Evolutionary conservation across 2,329 filamentous ascomycete species (phyloP).

Genomic region (Ilyonectria mors-panacis): DNA sequence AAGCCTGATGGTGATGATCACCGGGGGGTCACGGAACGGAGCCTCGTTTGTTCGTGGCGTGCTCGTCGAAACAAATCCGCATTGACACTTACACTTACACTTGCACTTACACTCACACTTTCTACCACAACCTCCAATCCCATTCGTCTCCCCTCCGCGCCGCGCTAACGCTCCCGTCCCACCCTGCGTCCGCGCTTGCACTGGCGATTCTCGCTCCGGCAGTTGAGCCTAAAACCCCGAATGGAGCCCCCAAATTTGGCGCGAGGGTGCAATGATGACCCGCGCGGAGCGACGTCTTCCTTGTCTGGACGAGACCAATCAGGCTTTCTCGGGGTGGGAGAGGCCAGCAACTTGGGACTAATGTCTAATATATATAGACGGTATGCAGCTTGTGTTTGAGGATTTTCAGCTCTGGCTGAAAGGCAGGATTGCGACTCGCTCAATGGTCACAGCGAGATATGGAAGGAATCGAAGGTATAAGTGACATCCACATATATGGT

Average conservation of each 20-base stretch:
- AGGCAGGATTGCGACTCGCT: background rate
- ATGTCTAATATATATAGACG: background rate
- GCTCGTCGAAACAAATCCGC: background rate
- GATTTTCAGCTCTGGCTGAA: background rate
- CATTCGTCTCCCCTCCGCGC: background rate
- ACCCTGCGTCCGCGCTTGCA: background rate
- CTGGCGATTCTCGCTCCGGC: background rate
- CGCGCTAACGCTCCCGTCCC: background rate
- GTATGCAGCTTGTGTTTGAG: background rate
- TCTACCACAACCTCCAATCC: background rate
- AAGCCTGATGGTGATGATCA: background rate
- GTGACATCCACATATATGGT: background rate
- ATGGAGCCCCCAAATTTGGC: no score
- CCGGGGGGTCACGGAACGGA: no score
- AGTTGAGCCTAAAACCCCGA: background rate
- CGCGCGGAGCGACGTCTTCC: background rate
- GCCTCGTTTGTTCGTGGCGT: background rate
- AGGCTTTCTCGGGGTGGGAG: background rate
- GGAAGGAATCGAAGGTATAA: background rate
- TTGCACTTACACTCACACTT: background rate
- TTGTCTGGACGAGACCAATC: background rate
- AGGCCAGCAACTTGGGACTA: background rate
- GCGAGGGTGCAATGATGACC: constrained; percentile 9
- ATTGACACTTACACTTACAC: background rate
- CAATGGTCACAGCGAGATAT: background rate